Percentiles rank a stretch among this genome's conserved stretches.
These are phyloP conservation scores for Arabidopsis lyrata DNA, from an alignment of 441 rosid species.

Conservation along the genomic window DNA sequence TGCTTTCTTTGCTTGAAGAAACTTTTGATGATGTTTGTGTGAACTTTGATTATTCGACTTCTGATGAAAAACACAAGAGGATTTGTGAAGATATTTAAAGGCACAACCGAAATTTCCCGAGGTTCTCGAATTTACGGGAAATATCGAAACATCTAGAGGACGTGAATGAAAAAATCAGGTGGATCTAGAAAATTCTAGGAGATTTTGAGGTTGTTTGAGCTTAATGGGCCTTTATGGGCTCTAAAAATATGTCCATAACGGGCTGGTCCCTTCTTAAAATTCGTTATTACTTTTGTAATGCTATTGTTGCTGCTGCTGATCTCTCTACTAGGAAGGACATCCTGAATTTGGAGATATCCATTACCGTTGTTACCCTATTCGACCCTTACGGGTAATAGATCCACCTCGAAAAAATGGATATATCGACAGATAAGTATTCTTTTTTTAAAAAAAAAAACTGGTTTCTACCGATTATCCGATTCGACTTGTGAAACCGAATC, in stretches of 20 bases:
- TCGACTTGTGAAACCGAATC: too few relatives aligned
- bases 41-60: background rate
- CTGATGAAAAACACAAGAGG: background rate
- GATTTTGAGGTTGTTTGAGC: background rate
- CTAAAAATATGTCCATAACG: background rate
- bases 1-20: background rate
- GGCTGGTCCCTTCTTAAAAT: background rate
- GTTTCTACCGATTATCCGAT: too few relatives aligned
- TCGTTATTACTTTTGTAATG: background rate
- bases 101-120: constrained; percentile 18
- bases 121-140: background rate
- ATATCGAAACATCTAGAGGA: constrained; percentile 23
- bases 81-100: background rate
- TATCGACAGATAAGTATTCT: too few relatives aligned
- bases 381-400: too few relatives aligned
- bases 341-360: too few relatives aligned
- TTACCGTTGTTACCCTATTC: too few relatives aligned
- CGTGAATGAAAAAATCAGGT: background rate
- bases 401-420: too few relatives aligned
- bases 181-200: constrained; percentile 27
- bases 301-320: too few relatives aligned
- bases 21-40: background rate
- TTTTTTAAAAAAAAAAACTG: too few relatives aligned
- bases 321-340: too few relatives aligned
- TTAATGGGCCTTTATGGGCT: background rate